These are phyloP conservation scores for Lipomyces kockii DNA, from an alignment of 805 yeast genomes.

Conservation along the genomic window DNA sequence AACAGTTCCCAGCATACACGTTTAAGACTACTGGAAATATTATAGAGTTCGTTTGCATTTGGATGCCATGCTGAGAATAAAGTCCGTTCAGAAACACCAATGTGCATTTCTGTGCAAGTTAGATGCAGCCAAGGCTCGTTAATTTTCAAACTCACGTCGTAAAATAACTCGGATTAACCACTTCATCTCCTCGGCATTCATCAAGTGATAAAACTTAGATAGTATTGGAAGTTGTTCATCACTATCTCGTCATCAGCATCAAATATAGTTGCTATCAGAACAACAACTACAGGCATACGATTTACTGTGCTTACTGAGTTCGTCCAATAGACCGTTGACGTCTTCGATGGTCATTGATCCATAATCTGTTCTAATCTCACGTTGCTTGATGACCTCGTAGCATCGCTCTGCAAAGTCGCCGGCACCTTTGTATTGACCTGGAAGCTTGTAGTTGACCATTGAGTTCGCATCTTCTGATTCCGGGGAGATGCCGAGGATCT, in stretches of 20 bases:
- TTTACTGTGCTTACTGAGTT: conserved; percentile 47
- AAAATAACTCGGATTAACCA: conserved; percentile 73
- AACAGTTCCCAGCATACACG: conserved; percentile 61
- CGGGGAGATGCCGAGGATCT: conserved; percentile 62
- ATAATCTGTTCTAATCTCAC: conserved; percentile 51
- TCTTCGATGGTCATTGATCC: conserved; percentile 53
- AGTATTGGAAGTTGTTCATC: conserved; percentile 53
- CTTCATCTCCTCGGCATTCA: conserved; percentile 66
- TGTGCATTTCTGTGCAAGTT: conserved; percentile 38
- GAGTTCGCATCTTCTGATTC: conserved; percentile 63
- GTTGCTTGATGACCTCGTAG: conserved; percentile 54
- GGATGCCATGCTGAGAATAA: conserved; percentile 75
- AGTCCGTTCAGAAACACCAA: conserved; percentile 64
- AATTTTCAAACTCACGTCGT: conserved; percentile 52
- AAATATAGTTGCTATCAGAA: not conserved
- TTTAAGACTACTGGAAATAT: conserved; percentile 67
- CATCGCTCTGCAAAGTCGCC: conserved; percentile 56
- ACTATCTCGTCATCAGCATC: conserved; percentile 23
- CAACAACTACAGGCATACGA: conserved; percentile 5
- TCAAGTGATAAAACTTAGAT: conserved; percentile 54
- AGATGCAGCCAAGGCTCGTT: too few relatives aligned
- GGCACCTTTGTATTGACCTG: conserved; percentile 47
- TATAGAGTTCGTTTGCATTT: conserved; percentile 67
- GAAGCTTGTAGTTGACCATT: conserved; percentile 54
- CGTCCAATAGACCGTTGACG: conserved; percentile 55